Evolutionary conservation across 2,329 filamentous ascomycete genomes (phyloP), one percentile per base, ranked within the genome.

Genomic region (Monosporascus sp.): DNA sequence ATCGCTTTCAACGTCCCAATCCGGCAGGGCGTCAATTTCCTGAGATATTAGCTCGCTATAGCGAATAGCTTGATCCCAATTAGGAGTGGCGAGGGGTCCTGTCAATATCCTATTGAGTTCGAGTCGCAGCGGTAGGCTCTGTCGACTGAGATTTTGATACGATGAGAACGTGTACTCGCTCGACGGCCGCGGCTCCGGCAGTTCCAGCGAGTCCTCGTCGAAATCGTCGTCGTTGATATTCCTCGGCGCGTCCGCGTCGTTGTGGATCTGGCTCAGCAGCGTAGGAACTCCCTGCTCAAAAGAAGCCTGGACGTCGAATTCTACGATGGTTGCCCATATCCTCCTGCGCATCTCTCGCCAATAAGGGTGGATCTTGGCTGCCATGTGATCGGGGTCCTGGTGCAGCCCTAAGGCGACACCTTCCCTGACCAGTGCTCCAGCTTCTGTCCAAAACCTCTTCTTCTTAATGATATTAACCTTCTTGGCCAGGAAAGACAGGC

Each of bases 401-500:
- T 85, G 82, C 47, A 85, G 71, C 17, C 81, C 82, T 31, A 84
- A 77, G 2, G 78, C 77, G 53, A 85, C 78, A 52, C 78, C 81
- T 50, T 84, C 79, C 48, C 81, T 80, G 16, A 83, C 76, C 52
- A 85, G 71, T 5, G 76, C 73, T 0, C 82, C 81, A 1, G 82
- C 74, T 40, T 76, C 74, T 17, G 79, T 82, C 82, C 82, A 85
- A 66, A 82, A 84, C 14, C 80, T 74, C 74, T 85, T 85, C 75
- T 85, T 85, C 72, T 84, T 83, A 58, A 85, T 77, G 2, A 78
- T 81, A 67, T 85, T 85, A 58, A 84, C 78, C 31, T 80, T 73
- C 72, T 84, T 85, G 44, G 79, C 80, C 2, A 85, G 74, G 58
- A 83, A 84, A n/a, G 82, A 62, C 34, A 85, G 69, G 59, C 82